phyloP scores from a whole-genome alignment of 352 stramenopile species.

The Phytophthora multivora region DNA sequence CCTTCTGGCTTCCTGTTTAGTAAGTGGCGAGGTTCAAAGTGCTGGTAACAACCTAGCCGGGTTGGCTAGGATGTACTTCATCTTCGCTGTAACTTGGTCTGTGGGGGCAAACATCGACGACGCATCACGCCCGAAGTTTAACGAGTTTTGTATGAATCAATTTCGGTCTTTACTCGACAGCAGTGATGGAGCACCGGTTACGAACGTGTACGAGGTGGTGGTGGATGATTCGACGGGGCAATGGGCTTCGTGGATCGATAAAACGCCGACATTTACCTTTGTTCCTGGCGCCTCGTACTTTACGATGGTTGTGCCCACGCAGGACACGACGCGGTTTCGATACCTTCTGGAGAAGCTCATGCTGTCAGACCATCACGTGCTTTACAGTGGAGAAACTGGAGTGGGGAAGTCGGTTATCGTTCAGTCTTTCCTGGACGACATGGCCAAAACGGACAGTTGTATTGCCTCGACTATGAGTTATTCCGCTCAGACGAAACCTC shows the following conservation, averaged over 20 bases:
- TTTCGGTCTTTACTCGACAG: slow-evolving; percentile 63
- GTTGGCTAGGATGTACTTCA: slow-evolving; percentile 86
- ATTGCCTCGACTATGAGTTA: slow-evolving; percentile 90
- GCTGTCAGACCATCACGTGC: slow-evolving; percentile 80
- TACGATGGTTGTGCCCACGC: slow-evolving; percentile 93
- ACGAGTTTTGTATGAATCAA: slow-evolving; percentile 85
- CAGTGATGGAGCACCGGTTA: slow-evolving; percentile 49
- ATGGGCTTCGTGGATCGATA: slow-evolving; percentile 88
- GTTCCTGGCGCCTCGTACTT: slow-evolving; percentile 91
- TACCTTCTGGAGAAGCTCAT: slow-evolving; percentile 92
- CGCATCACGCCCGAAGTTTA: slow-evolving; percentile 78
- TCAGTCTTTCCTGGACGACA: slow-evolving; percentile 89
- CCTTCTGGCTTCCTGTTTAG: slow-evolving; percentile 77
- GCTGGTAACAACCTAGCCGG: slow-evolving; percentile 54
- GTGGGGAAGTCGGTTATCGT: slow-evolving; percentile 95
- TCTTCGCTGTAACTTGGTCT: slow-evolving; percentile 87
- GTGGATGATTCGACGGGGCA: slow-evolving; percentile 74
- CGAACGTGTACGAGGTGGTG: slow-evolving; percentile 87
- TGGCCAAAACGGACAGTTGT: slow-evolving; percentile 82
- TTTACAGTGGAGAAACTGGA: slow-evolving; percentile 92
- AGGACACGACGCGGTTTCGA: slow-evolving; percentile 94
- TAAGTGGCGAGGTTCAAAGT: slow-evolving; percentile 44
- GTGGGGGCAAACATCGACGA: slow-evolving; percentile 90
- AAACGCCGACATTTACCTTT: slow-evolving; percentile 91
- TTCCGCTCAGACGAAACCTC: slow-evolving; percentile 88